phyloP scores from a whole-genome alignment of 495 filamentous ascomycete species.

The Apodospora peruviana region DNA sequence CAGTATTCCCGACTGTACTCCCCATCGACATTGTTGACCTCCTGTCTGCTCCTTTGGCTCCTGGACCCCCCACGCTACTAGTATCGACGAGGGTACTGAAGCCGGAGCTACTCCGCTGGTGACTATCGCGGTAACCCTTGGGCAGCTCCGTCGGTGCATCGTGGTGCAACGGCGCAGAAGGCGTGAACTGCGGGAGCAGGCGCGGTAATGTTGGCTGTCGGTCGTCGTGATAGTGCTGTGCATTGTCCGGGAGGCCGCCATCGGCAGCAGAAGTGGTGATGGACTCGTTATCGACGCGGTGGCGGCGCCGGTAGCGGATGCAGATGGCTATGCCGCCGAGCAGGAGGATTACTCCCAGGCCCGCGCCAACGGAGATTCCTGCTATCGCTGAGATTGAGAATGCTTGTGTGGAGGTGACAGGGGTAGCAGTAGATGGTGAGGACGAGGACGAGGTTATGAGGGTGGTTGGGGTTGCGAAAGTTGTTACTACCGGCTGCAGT shows the following conservation, averaged over 20 bases:
- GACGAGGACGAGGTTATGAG: neutral
- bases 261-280: too few relatives aligned
- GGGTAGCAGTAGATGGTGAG: constrained; percentile 5
- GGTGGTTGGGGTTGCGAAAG: neutral
- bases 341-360: too few relatives aligned
- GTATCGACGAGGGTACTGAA: constrained; percentile 7
- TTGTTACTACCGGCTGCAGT: neutral
- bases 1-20: too few relatives aligned
- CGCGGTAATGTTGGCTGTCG: constrained; percentile 6
- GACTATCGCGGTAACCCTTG: neutral
- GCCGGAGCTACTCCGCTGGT: constrained; percentile 10
- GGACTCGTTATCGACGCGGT: too few relatives aligned
- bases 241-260: neutral
- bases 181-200: constrained; percentile 1
- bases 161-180: constrained; percentile 6
- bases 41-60: neutral
- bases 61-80: neutral
- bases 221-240: neutral
- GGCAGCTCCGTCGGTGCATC: constrained; percentile 6
- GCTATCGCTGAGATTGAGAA: constrained; percentile 17
- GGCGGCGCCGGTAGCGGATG: too few relatives aligned
- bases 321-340: too few relatives aligned
- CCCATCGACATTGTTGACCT: neutral
- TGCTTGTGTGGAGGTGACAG: constrained; percentile 7
- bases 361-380: neutral